Conservation (phyloP, 805 yeast genomes). For the Ogataea trehalophila region DNA sequence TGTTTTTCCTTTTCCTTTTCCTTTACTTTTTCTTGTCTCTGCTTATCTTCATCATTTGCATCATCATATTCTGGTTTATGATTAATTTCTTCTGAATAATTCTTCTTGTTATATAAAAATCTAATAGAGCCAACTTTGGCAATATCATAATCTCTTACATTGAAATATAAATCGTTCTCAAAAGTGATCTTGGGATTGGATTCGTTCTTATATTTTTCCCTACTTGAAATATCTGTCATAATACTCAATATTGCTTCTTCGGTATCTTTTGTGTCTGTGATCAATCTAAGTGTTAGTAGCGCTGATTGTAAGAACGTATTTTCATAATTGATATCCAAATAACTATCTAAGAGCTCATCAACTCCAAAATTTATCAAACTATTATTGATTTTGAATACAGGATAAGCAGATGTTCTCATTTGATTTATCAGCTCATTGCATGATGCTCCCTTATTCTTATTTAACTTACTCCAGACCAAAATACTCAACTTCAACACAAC, state of each 20-base stretch:
- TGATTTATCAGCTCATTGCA: neutral
- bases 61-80: neutral
- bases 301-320: slow-evolving; percentile 21
- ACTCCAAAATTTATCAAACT: slow-evolving; percentile 11
- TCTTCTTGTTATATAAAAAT: slow-evolving; percentile 28
- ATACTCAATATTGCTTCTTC: slow-evolving; percentile 26
- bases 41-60: slow-evolving; percentile 3
- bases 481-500: slow-evolving; percentile 57
- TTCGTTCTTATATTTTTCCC: no score
- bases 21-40: slow-evolving; percentile 1
- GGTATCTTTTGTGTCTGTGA: slow-evolving; percentile 16
- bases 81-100: slow-evolving; percentile 23
- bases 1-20: neutral
- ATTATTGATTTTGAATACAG: slow-evolving; percentile 1
- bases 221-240: slow-evolving; percentile 15
- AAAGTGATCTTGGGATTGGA: neutral
- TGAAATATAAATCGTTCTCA: slow-evolving; percentile 25
- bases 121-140: slow-evolving; percentile 29
- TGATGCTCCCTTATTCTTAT: slow-evolving; percentile 2
- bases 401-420: neutral
- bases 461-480: slow-evolving; percentile 23
- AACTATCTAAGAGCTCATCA: slow-evolving; percentile 28
- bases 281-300: slow-evolving; percentile 15
- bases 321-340: slow-evolving; percentile 24
- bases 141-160: slow-evolving; percentile 27